Percentiles rank a stretch among this genome's conserved stretches.
Evolutionary conservation across 139 green algal species (phyloP).

Genomic region (Trebouxia sp.): DNA sequence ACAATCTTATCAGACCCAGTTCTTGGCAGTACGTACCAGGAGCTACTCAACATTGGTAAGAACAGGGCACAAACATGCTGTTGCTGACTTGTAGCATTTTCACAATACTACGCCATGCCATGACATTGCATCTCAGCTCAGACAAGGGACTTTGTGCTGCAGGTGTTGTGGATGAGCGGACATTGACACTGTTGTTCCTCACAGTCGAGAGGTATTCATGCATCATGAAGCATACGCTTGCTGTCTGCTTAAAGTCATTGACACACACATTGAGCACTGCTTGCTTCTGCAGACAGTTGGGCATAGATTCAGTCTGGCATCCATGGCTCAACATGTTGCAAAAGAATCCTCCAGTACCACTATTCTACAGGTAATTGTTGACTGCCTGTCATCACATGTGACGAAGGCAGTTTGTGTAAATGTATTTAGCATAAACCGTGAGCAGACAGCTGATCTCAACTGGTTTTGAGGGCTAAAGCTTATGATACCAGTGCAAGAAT

Average conservation of each 20-base stretch:
- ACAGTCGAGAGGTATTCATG: conserved; percentile 50
- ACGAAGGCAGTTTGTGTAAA: no score
- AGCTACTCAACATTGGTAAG: background rate
- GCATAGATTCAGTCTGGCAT: conserved; percentile 12
- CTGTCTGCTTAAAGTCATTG: background rate
- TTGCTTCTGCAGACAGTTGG: conserved; percentile 15
- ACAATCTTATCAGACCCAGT: conserved; percentile 1
- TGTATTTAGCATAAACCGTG: no score
- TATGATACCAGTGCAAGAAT: no score
- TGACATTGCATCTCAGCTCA: no score
- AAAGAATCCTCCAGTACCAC: conserved; percentile 51
- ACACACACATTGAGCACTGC: no score
- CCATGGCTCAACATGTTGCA: conserved; percentile 51
- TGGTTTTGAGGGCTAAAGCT: background rate
- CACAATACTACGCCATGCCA: no score
- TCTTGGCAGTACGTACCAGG: background rate
- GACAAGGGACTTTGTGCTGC: conserved; percentile 39
- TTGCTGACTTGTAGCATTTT: no score
- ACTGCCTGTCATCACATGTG: no score
- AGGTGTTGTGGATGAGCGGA: conserved; percentile 62
- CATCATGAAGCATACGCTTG: no score
- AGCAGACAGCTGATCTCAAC: no score
- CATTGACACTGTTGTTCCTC: conserved; percentile 63
- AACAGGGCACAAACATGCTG: no score
- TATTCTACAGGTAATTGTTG: conserved; percentile 35